A percentile compares a stretch with the other conserved stretches of the same genome.
Evolutionary conservation across 2,329 filamentous ascomycete species (phyloP).

Genomic region (Pyrenophora graminea): DNA sequence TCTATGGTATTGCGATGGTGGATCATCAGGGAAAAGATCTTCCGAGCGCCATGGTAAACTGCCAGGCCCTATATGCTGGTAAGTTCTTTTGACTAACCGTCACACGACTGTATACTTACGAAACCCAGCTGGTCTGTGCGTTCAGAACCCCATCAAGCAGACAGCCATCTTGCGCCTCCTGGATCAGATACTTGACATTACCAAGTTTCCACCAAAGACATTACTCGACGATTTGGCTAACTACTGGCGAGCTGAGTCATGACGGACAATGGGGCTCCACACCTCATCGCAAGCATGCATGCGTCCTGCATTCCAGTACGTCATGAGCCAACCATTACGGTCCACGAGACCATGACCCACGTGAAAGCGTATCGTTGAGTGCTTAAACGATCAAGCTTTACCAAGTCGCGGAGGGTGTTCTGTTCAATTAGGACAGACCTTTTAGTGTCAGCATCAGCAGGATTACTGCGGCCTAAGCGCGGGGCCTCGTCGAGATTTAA

Average conservation of each 20-base stretch:
- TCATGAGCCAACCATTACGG: too few relatives aligned
- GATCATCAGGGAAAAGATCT: constrained; percentile 30
- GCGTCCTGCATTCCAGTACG: too few relatives aligned
- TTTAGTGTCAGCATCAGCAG: too few relatives aligned
- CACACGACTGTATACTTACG: constrained; percentile 1
- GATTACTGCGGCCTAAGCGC: too few relatives aligned
- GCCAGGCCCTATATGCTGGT: constrained; percentile 40
- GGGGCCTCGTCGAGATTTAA: too few relatives aligned
- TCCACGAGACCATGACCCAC: too few relatives aligned
- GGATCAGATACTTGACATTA: constrained; percentile 34
- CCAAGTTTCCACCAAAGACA: constrained; percentile 37
- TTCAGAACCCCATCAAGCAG: constrained; percentile 36
- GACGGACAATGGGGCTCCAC: neutral
- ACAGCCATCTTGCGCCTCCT: constrained; percentile 31
- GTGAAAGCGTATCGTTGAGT: too few relatives aligned
- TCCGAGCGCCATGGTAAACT: constrained; percentile 34
- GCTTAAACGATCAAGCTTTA: too few relatives aligned
- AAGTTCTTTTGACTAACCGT: constrained; percentile 1
- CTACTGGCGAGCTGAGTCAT: constrained; percentile 34
- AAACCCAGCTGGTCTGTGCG: constrained; percentile 35
- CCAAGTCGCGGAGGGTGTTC: too few relatives aligned
- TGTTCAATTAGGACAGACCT: too few relatives aligned
- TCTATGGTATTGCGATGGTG: constrained; percentile 57
- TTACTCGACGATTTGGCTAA: constrained; percentile 34
- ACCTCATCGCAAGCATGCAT: too few relatives aligned